Base-by-base conservation (phyloP, 2,329 filamentous ascomycete species). In the Ceratocystiopsis sp. region DNA sequence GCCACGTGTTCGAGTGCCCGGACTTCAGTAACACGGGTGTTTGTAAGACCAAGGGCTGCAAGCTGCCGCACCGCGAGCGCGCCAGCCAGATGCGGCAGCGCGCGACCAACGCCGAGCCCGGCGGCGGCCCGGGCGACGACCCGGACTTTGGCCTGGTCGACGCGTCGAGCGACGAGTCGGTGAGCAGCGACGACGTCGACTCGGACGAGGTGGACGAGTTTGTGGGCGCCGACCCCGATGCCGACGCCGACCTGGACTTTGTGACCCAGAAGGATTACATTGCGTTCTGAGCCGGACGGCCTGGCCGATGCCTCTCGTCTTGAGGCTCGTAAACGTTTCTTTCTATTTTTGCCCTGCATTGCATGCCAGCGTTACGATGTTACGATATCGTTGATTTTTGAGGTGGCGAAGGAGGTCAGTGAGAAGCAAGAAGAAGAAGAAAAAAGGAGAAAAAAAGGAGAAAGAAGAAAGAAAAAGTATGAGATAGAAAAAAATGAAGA, bases 1-100 rank as follows among this genome's bases (percentile, higher is more conserved):
- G 86, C 48, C 91, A 98, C 65, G 80, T 89, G 45, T 80, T 81
- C 62, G 89, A 96, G 61, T 96, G 91, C 61, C 89, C 91, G 49
- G 83, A 93, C 59, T 95, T 93, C 67, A 84, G 84, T 71, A 93
- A 94, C 63, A 84, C 75, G 47, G 89, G 89, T 54, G 67, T 69
- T 49, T 98, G 91, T 73, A 78, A 77, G 58, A 77, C 73, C 58
- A 77, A 79, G 61, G 78, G 79, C 51, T 96, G 89, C 67, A 82
- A 80, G 58, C 72, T 94, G 43, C 81, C 78, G 46, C 91, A 98
- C 63, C 76, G 89, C 58, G 84, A 91, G 64, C 78, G 84, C 62
- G 86, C 86, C 57, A 86, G 83, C 67, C 67, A 79, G 57, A 70
- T 80, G 54, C 81, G 84, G 55, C 59, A 67, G 70, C 53, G 63